Evolutionary conservation across 2,329 filamentous ascomycete species (phyloP), one percentile per base, ranked within the genome.

Genomic region (Cytospora chrysosperma): DNA sequence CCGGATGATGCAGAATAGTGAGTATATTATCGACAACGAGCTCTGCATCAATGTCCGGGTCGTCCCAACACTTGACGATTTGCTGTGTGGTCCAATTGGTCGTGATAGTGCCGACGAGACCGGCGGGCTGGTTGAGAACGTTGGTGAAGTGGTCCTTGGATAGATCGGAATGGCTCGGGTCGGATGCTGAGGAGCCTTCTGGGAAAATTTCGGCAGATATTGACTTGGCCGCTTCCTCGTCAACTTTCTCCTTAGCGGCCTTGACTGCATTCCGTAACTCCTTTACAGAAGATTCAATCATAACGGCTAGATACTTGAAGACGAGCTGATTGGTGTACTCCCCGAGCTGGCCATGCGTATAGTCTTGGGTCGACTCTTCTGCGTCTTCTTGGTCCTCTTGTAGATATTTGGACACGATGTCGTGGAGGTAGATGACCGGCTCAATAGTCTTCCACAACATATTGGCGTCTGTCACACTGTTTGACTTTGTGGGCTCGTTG

Each of bases 21-120:
- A 85, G 73, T 59, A 88, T 83, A 65, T 90, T 87, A 57, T 85
- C 75, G 47, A 90, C 74, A 1, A 89, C 84, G 69, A 86, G 80
- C 10, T 89, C 78, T 19, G 88, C 84, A 0, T 86, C 80, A 3
- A 89, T 79, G 51, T 85, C 81, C 1, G 83, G 81, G 69, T 90
- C 82, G 66, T 91, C 85, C 86, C 87, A 90, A 43, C 88, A 88
- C 70, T 87, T 88, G 28, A 91, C 79, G 30, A 91, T 77, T 7
- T 88, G 83, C 6, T 89, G 88, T 0, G 86, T 87, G 27, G 86
- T 81, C 71, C 88, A 91, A 71, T 88, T 83, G 19, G 91, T 76
- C 51, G 90, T 88, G 0, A 78, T 78, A 8, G 82, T 77, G 9
- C 82, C 84, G 26, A 86, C 80, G 19, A 80, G 76, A 3, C 83